Conservation (phyloP, 345 rosid species). For the Theobroma cacao region DNA sequence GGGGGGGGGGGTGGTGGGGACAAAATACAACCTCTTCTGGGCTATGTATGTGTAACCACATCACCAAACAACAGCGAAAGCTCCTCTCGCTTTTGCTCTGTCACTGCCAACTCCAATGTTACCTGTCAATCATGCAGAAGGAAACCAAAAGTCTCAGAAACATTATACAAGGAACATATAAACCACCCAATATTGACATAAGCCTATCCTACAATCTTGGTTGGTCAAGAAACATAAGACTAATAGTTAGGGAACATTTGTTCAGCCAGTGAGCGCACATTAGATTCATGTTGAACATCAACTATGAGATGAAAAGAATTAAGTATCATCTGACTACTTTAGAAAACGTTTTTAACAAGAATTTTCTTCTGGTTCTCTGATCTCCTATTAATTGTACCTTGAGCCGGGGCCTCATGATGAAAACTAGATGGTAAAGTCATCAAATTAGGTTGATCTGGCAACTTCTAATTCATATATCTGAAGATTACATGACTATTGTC, state of each 20-base stretch:
- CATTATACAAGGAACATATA: neutral
- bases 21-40: slow-evolving; percentile 9
- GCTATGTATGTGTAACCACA: slow-evolving; percentile 30
- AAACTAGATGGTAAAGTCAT: neutral
- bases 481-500: neutral
- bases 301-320: neutral
- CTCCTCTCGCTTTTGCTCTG: slow-evolving; percentile 48
- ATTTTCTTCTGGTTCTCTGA: neutral
- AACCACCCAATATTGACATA: slow-evolving; percentile 4
- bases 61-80: slow-evolving; percentile 35
- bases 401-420: neutral
- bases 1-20: neutral
- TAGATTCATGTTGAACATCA: neutral
- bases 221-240: neutral
- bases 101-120: slow-evolving; percentile 58
- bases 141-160: neutral
- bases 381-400: neutral
- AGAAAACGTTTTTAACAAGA: neutral
- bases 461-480: neutral
- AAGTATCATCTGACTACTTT: neutral
- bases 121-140: slow-evolving; percentile 39
- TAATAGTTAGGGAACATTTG: neutral
- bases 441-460: neutral
- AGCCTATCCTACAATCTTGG: neutral
- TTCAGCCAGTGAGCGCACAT: neutral